Evolutionary conservation across 2,329 filamentous ascomycete genomes (phyloP).

Genomic region (Colletotrichum paranaense): DNA sequence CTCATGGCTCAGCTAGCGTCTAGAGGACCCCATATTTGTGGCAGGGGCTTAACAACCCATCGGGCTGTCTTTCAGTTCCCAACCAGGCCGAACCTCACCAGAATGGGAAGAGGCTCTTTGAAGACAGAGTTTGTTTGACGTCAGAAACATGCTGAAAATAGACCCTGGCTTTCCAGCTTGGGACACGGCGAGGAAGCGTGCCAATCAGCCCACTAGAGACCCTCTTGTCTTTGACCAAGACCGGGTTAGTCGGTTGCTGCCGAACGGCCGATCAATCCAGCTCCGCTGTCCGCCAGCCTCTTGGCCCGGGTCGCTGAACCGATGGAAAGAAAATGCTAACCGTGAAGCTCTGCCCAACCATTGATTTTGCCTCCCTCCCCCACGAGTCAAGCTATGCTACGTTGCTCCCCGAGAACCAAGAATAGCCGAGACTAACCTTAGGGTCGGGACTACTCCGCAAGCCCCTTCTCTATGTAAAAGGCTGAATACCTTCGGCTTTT

Average conservation of each 20-base stretch:
- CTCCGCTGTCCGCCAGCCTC: conserved; percentile 18
- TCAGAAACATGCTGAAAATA: conserved; percentile 22
- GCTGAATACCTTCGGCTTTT: not conserved
- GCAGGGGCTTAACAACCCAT: conserved; percentile 2
- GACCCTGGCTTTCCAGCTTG: not conserved
- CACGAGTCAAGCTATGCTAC: not conserved
- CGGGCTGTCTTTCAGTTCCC: not conserved
- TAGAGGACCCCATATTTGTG: conserved; percentile 16
- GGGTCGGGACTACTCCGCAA: not conserved
- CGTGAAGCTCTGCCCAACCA: not conserved
- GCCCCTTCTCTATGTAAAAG: not conserved
- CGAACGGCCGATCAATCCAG: conserved; percentile 12
- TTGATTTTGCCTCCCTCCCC: not conserved
- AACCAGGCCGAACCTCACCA: not conserved
- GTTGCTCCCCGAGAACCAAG: not conserved
- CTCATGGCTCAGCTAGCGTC: conserved; percentile 18
- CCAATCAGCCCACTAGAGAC: not conserved
- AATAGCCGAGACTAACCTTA: not conserved
- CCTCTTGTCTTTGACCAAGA: not conserved
- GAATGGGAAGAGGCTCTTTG: not conserved
- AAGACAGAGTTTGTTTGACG: conserved; percentile 4
- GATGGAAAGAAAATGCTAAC: not conserved
- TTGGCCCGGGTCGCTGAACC: not conserved
- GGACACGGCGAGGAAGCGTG: not conserved
- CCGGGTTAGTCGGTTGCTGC: conserved; percentile 2